Conservation (phyloP, 352 stramenopile genomes). For the Aphanomyces astaci region DNA sequence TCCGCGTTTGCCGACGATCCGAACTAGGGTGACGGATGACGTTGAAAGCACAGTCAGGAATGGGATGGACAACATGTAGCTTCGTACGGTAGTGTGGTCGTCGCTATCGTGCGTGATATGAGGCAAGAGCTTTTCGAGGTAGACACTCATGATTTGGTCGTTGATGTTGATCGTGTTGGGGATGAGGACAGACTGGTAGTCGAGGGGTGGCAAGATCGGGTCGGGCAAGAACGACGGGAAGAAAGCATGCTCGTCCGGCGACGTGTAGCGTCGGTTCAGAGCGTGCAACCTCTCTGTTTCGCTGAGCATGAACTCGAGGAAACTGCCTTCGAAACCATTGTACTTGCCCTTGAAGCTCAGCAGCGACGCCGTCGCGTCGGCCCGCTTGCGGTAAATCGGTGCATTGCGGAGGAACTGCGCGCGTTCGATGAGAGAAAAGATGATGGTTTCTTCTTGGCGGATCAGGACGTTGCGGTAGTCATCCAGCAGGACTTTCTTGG, state of each 20-base stretch:
- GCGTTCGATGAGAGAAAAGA: constrained; percentile 99
- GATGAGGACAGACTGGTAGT: constrained; percentile 90
- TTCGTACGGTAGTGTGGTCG: constrained; percentile 69
- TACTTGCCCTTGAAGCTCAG: constrained; percentile 80
- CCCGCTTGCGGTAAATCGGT: constrained; percentile 91
- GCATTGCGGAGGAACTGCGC: constrained; percentile 94
- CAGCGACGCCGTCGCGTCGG: constrained; percentile 62
- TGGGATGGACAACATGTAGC: neutral
- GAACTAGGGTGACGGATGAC: constrained; percentile 39
- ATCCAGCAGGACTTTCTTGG: constrained; percentile 70
- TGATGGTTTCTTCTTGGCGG: constrained; percentile 97
- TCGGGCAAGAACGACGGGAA: constrained; percentile 89
- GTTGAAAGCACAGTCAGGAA: no score
- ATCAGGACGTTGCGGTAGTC: constrained; percentile 86
- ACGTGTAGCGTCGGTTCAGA: constrained; percentile 95
- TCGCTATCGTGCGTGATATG: constrained; percentile 81
- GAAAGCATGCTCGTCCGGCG: constrained; percentile 97
- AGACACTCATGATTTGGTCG: constrained; percentile 93
- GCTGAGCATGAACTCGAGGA: constrained; percentile 95
- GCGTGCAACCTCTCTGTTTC: constrained; percentile 95
- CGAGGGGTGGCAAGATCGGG: constrained; percentile 86
- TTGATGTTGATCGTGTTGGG: constrained; percentile 98
- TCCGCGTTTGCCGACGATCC: constrained; percentile 81
- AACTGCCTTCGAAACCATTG: constrained; percentile 72
- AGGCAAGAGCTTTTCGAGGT: constrained; percentile 93